Evolutionary conservation across 805 yeast species (phyloP).

Genomic region (Debaryomyces maramus): DNA sequence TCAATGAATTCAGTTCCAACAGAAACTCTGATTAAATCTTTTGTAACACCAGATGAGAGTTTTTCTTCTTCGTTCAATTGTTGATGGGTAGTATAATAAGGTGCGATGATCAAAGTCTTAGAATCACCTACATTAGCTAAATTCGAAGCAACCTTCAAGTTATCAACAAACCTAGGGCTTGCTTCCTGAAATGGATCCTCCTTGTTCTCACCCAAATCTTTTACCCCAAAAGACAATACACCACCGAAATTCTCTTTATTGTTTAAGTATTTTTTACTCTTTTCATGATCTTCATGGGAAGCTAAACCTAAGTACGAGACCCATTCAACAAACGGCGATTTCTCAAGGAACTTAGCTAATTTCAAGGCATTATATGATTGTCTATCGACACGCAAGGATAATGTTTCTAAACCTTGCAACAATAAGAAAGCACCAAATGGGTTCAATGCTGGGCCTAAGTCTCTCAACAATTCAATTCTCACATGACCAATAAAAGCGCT

Average conservation of each 20-base stretch:
- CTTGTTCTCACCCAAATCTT: slow-evolving; percentile 49
- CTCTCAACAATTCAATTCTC: slow-evolving; percentile 85
- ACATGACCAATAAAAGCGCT: slow-evolving; percentile 77
- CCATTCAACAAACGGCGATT: slow-evolving; percentile 74
- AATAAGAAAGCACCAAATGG: slow-evolving; percentile 88
- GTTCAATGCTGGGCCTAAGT: slow-evolving; percentile 83
- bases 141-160: slow-evolving; percentile 81
- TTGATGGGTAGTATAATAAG: slow-evolving; percentile 94
- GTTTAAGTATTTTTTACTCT: slow-evolving; percentile 77
- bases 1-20: slow-evolving; percentile 91
- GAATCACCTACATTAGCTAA: slow-evolving; percentile 97
- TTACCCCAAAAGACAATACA: slow-evolving; percentile 86
- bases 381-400: slow-evolving; percentile 91
- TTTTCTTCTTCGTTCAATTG: slow-evolving; percentile 85
- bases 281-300: slow-evolving; percentile 73
- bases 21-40: slow-evolving; percentile 83
- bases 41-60: slow-evolving; percentile 79
- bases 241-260: slow-evolving; percentile 68
- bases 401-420: slow-evolving; percentile 90
- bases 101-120: slow-evolving; percentile 93
- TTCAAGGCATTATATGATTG: slow-evolving; percentile 80
- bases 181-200: slow-evolving; percentile 69
- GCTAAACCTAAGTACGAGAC: slow-evolving; percentile 91
- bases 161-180: slow-evolving; percentile 83
- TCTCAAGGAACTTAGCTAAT: slow-evolving; percentile 75